Percentiles rank a stretch among this genome's conserved stretches.
Conservation (phyloP, 805 yeast genomes). For the Teunomyces tritomae region DNA sequence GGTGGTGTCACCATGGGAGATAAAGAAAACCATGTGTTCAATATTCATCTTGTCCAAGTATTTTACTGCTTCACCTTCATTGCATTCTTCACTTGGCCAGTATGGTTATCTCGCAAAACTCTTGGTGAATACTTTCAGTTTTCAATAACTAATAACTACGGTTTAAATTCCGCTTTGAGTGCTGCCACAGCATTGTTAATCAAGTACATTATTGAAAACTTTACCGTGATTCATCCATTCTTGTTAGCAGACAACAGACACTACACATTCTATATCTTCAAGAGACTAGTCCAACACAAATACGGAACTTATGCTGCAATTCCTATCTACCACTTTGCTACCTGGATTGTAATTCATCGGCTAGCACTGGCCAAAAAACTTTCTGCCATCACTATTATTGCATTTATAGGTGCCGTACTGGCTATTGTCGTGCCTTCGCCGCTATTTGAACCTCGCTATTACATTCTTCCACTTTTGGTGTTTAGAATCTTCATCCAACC, state of each 20-base stretch:
- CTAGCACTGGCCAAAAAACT: constrained; percentile 11
- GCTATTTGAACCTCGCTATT: constrained; percentile 90
- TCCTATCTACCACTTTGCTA: constrained; percentile 69
- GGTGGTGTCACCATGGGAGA: constrained; percentile 92
- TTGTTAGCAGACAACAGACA: constrained; percentile 93
- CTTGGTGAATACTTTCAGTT: constrained; percentile 39
- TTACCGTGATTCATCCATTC: constrained; percentile 84
- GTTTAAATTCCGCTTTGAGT: constrained; percentile 17
- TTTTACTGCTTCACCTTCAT: constrained; percentile 74
- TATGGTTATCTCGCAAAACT: constrained; percentile 55
- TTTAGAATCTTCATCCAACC: constrained; percentile 64
- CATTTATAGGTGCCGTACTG: constrained; percentile 50
- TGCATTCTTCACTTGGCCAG: constrained; percentile 65
- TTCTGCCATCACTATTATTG: constrained; percentile 41
- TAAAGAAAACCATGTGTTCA: constrained; percentile 74
- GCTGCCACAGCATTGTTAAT: constrained; percentile 27
- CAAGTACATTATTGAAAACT: constrained; percentile 48
- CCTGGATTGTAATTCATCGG: constrained; percentile 27
- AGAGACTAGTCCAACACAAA: constrained; percentile 53
- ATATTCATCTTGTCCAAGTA: constrained; percentile 74
- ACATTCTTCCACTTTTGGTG: constrained; percentile 72
- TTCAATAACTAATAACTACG: constrained; percentile 20
- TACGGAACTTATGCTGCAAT: constrained; percentile 49
- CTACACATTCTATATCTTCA: constrained; percentile 83
- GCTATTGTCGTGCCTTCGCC: constrained; percentile 84